A percentile compares a stretch with the other conserved stretches of the same genome.
These are phyloP conservation scores for Geotrichum fermentans DNA, from an alignment of 1,139 yeast genomes.

Conservation along the genomic window DNA sequence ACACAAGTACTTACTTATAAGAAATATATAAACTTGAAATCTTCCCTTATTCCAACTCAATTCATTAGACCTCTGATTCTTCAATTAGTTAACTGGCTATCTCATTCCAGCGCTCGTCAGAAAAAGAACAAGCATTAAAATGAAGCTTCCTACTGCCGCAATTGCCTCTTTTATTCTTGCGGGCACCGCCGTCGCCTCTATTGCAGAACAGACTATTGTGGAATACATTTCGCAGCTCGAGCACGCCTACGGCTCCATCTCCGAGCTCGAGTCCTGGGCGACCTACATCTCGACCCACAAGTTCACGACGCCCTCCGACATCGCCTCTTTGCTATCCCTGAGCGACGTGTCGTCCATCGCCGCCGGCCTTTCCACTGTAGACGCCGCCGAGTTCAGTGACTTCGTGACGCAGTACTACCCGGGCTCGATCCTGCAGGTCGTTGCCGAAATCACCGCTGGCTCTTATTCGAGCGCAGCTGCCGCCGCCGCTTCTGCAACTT, in stretches of 20 bases:
- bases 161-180: neutral
- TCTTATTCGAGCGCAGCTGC: neutral
- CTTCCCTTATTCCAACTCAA: too few relatives aligned
- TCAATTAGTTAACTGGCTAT: too few relatives aligned
- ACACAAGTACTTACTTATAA: too few relatives aligned
- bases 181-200: neutral
- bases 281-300: conserved; percentile 2
- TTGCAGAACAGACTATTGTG: neutral
- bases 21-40: too few relatives aligned
- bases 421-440: neutral
- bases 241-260: conserved; percentile 2
- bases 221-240: neutral
- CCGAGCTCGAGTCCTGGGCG: neutral
- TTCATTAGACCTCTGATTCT: too few relatives aligned
- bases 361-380: neutral
- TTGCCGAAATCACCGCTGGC: neutral
- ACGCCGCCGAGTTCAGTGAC: neutral
- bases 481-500: neutral
- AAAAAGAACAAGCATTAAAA: neutral
- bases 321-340: neutral
- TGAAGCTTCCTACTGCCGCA: neutral
- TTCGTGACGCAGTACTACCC: neutral
- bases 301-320: neutral
- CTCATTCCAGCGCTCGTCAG: neutral
- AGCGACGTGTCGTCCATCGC: neutral